Evolutionary conservation across 164 flowering plant genomes (phyloP).

Genomic region (Pachysandra terminalis): DNA sequence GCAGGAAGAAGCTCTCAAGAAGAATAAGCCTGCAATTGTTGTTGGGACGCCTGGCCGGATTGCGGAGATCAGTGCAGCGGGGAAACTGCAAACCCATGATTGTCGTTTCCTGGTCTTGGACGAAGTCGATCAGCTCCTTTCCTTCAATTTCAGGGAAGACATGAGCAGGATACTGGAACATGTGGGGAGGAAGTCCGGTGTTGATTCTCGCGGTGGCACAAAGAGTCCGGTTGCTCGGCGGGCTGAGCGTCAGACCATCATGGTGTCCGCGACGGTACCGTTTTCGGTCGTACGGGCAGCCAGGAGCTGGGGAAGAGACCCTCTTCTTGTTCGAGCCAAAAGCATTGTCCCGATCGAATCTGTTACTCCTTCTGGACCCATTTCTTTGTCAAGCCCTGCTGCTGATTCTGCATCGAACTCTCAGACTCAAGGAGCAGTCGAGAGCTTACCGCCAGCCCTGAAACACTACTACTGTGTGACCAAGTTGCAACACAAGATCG

Average conservation of each 20-base stretch:
- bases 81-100: slow-evolving; percentile 84
- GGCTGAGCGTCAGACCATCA: slow-evolving; percentile 62
- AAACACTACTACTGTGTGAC: slow-evolving; percentile 74
- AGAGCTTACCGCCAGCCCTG: slow-evolving; percentile 77
- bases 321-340: slow-evolving; percentile 87
- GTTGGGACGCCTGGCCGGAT: slow-evolving; percentile 97
- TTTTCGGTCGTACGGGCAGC: slow-evolving; percentile 92
- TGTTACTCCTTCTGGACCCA: slow-evolving; percentile 40
- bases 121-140: slow-evolving; percentile 90
- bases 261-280: slow-evolving; percentile 97
- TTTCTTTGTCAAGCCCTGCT: slow-evolving; percentile 26
- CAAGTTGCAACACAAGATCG: slow-evolving; percentile 82
- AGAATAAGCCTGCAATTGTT: slow-evolving; percentile 86
- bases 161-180: slow-evolving; percentile 93
- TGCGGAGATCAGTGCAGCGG: slow-evolving; percentile 89
- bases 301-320: slow-evolving; percentile 75
- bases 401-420: slow-evolving; percentile 26
- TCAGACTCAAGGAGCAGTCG: slow-evolving; percentile 42
- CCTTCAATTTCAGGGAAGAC: slow-evolving; percentile 86
- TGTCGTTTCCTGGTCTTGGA: slow-evolving; percentile 87
- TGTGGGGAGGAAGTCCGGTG: slow-evolving; percentile 72
- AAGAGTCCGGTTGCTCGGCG: slow-evolving; percentile 20
- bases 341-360: slow-evolving; percentile 65
- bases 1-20: slow-evolving; percentile 92
- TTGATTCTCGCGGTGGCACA: slow-evolving; percentile 23